Evolutionary conservation across 2,329 filamentous ascomycete genomes (phyloP).

Genomic region (Ampelomyces quisqualis): DNA sequence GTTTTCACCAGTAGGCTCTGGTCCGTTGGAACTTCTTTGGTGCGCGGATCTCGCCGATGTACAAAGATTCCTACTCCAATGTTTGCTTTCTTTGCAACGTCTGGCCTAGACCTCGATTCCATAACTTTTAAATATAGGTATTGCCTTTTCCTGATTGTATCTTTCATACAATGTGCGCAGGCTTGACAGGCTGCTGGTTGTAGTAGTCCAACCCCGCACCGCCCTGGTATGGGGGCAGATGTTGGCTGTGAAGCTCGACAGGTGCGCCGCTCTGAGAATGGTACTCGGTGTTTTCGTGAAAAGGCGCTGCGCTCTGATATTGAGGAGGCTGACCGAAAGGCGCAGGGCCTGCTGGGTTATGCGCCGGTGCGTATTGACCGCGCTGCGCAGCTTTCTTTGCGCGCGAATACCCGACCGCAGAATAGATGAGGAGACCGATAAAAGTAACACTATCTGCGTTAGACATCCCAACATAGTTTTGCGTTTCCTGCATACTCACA

Average conservation of each 20-base stretch:
- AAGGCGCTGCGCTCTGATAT: constrained; percentile 18
- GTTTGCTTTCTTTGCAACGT: no score
- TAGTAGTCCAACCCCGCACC: constrained; percentile 26
- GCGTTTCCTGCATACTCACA: constrained; percentile 38
- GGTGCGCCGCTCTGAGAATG: constrained; percentile 20
- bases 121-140: not conserved
- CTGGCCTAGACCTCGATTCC: not conserved
- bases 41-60: no score
- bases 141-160: not conserved
- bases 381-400: constrained; percentile 38
- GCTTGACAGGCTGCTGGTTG: constrained; percentile 26
- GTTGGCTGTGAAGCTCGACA: constrained; percentile 19
- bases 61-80: no score
- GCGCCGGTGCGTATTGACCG: constrained; percentile 37
- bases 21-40: no score
- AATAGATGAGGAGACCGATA: constrained; percentile 46
- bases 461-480: no score
- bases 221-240: constrained; percentile 22
- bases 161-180: constrained; percentile 29
- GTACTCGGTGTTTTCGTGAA: constrained; percentile 31
- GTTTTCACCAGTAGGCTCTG: no score
- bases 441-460: constrained; percentile 34
- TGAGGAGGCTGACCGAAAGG: constrained; percentile 13
- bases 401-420: constrained; percentile 38
- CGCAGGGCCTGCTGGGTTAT: constrained; percentile 29